phyloP scores from a whole-genome alignment of 176 grass and related monocot genomes.

The Carex parvula region DNA sequence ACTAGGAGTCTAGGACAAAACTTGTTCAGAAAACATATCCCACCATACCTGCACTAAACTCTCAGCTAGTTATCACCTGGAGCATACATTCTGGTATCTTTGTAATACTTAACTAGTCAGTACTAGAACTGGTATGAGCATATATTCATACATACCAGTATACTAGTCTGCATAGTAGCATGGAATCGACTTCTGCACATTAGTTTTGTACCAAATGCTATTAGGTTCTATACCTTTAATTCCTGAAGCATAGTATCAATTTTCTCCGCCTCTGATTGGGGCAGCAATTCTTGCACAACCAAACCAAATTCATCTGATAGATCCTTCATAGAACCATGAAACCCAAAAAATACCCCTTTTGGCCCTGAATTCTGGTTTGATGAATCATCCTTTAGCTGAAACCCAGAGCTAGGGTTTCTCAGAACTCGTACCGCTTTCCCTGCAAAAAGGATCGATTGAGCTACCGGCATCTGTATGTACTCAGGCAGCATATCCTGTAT shows the following conservation, averaged over 20 bases:
- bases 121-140: not conserved
- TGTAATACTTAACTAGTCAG: not conserved
- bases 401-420: slow-evolving; percentile 69
- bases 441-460: slow-evolving; percentile 93
- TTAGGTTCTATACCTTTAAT: slow-evolving; percentile 50
- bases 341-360: slow-evolving; percentile 50
- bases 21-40: not conserved
- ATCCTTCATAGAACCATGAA: slow-evolving; percentile 58
- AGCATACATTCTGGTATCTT: not conserved
- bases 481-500: slow-evolving; percentile 93
- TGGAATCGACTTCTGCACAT: not conserved
- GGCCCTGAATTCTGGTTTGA: slow-evolving; percentile 37
- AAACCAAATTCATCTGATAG: slow-evolving; percentile 42
- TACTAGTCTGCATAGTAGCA: not conserved
- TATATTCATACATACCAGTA: not conserved
- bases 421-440: slow-evolving; percentile 97
- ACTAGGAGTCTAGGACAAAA: not conserved
- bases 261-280: slow-evolving; percentile 86
- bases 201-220: not conserved
- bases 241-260: slow-evolving; percentile 90
- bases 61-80: not conserved
- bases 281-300: slow-evolving; percentile 76
- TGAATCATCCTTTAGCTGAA: slow-evolving; percentile 51
- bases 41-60: not conserved
- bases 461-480: slow-evolving; percentile 92